Evolutionary conservation across 2,329 filamentous ascomycete species (phyloP).

Genomic region (Xylariales sp.): DNA sequence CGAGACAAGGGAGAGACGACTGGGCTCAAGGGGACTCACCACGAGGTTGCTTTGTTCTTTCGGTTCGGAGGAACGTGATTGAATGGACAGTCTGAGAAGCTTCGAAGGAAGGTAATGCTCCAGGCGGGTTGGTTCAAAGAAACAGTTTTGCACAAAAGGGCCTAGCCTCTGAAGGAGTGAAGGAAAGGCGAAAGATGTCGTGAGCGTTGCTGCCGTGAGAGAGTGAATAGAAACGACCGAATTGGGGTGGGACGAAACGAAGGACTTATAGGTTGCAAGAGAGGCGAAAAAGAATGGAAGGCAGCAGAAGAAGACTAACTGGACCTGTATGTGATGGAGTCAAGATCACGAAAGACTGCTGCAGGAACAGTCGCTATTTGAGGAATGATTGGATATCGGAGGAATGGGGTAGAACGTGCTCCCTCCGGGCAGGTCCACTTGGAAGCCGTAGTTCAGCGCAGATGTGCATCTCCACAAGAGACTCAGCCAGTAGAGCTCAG

Average conservation of each 20-base stretch:
- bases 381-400: slow-evolving; percentile 30
- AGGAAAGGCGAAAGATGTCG: slow-evolving; percentile 27
- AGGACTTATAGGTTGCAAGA: slow-evolving; percentile 23
- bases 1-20: too few species aligned
- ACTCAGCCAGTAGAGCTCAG: slow-evolving; percentile 29
- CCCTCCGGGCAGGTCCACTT: slow-evolving; percentile 8
- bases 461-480: slow-evolving; percentile 10
- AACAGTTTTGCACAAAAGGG: slow-evolving; percentile 24
- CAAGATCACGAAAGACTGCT: slow-evolving; percentile 23
- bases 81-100: slow-evolving; percentile 12
- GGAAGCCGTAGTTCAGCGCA: slow-evolving; percentile 18
- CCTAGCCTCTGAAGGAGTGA: slow-evolving; percentile 33
- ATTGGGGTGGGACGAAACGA: slow-evolving; percentile 22
- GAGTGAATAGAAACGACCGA: slow-evolving; percentile 32
- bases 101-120: slow-evolving; percentile 36
- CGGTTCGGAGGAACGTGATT: background rate
- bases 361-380: slow-evolving; percentile 29
- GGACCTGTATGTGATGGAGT: slow-evolving; percentile 16
- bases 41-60: too few species aligned
- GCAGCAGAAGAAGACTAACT: slow-evolving; percentile 14
- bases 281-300: slow-evolving; percentile 15
- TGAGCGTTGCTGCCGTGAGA: slow-evolving; percentile 24
- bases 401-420: slow-evolving; percentile 27
- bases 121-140: slow-evolving; percentile 32
- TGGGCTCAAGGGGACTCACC: too few species aligned